Evolutionary conservation across 345 rosid genomes (phyloP).

Genomic region (Ailanthus altissimus): DNA sequence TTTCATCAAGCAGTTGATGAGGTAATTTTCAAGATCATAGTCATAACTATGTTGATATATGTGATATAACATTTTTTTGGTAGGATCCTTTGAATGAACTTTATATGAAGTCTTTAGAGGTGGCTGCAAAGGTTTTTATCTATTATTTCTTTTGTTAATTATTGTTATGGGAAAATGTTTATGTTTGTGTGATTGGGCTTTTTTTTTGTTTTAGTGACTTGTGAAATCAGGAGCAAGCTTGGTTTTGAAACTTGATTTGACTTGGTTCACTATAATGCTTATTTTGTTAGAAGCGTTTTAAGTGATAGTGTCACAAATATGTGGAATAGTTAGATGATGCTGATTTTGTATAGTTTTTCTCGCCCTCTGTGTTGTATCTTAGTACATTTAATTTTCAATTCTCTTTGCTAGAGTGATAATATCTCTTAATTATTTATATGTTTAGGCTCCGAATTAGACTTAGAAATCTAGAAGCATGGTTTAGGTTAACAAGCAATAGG

Average conservation of each 20-base stretch:
- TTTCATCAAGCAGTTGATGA: conserved; percentile 70
- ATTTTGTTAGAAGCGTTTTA: neutral
- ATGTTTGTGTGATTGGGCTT: conserved; percentile 11
- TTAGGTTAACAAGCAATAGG: conserved; percentile 45
- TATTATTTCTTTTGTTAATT: neutral
- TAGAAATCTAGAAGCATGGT: conserved; percentile 61
- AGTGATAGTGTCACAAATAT: neutral
- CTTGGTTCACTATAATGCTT: neutral
- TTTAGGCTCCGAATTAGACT: conserved; percentile 80
- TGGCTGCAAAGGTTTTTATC: conserved; percentile 65
- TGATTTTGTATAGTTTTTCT: neutral
- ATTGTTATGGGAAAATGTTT: neutral
- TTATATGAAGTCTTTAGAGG: conserved; percentile 70
- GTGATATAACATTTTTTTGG: conserved; percentile 10
- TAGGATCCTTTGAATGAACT: conserved; percentile 79
- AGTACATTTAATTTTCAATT: neutral
- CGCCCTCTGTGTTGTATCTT: no score
- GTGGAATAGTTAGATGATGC: neutral
- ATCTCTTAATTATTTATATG: neutral
- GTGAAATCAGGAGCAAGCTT: neutral
- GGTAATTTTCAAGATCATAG: conserved; percentile 35
- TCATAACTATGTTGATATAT: neutral
- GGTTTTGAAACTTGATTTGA: neutral
- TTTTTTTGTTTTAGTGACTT: neutral
- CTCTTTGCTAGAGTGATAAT: neutral